phyloP scores from a whole-genome alignment of 106 monocot genomes.

The Acorus calamus region DNA sequence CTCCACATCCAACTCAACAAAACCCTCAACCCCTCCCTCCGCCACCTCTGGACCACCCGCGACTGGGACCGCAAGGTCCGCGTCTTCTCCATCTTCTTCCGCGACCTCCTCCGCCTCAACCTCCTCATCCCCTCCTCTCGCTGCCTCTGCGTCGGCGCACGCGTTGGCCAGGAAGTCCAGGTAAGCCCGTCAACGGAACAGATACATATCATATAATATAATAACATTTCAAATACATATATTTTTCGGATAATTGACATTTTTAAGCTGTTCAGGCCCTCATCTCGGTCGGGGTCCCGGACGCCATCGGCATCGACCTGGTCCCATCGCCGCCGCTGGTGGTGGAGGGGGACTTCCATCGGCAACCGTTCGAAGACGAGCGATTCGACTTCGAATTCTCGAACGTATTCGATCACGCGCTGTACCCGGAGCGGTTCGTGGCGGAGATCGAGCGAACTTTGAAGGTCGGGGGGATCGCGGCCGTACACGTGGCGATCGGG shows the following conservation, averaged over 20 bases:
- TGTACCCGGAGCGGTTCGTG: constrained; percentile 59
- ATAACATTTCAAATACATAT: no score
- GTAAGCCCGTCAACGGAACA: no score
- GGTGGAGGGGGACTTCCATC: constrained; percentile 70
- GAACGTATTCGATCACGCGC: constrained; percentile 93
- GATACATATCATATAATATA: no score
- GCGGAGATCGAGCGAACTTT: constrained; percentile 80
- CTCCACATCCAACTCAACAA: constrained; percentile 76
- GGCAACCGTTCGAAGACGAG: constrained; percentile 53
- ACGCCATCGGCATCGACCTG: constrained; percentile 77
- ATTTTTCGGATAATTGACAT: no score
- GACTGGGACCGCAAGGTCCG: constrained; percentile 86
- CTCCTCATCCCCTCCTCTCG: constrained; percentile 62
- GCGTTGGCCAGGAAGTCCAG: constrained; percentile 78
- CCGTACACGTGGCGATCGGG: constrained; percentile 56
- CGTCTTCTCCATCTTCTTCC: constrained; percentile 71
- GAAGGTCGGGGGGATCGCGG: constrained; percentile 45
- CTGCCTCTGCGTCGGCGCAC: constrained; percentile 80
- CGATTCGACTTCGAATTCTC: constrained; percentile 95
- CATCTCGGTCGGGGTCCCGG: constrained; percentile 36
- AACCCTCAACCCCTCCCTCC: constrained; percentile 75
- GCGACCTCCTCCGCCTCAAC: constrained; percentile 13
- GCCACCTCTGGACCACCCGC: constrained; percentile 73
- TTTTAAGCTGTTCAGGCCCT: constrained; percentile 27
- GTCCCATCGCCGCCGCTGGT: constrained; percentile 69